Evolutionary conservation across 371 early-diverging fungal species (phyloP).

Genomic region (Batkoa obscura): DNA sequence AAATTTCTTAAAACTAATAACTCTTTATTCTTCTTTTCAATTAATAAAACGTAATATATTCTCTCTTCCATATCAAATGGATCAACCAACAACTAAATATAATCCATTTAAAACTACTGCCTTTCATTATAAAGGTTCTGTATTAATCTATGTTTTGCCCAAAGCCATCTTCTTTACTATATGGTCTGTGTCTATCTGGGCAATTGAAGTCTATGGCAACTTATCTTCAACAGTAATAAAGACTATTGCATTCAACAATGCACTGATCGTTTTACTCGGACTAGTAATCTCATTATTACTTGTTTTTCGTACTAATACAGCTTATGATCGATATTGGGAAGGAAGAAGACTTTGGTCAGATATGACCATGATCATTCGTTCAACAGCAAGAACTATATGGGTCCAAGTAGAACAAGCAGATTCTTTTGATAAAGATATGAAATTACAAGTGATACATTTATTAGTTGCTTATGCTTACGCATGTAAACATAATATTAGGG

Average conservation of each 20-base stretch:
- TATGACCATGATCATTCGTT: constrained; percentile 30
- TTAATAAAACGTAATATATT: no score
- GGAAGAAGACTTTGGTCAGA: constrained; percentile 44
- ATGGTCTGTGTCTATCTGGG: background rate
- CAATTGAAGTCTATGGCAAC: background rate
- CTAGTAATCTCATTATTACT: constrained; percentile 42
- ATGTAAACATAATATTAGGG: constrained; percentile 49
- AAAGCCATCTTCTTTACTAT: constrained; percentile 3
- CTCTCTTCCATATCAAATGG: no score
- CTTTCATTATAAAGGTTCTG: background rate
- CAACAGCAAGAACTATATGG: constrained; percentile 44
- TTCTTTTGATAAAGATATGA: constrained; percentile 32
- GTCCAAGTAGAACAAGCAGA: constrained; percentile 30
- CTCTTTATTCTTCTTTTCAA: no score
- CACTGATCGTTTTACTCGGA: constrained; percentile 17
- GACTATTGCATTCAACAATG: background rate
- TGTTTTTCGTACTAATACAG: constrained; percentile 61
- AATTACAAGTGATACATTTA: constrained; percentile 42
- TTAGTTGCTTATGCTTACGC: constrained; percentile 42
- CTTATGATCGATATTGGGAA: constrained; percentile 61
- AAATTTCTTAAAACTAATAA: no score
- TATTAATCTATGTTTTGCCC: background rate
- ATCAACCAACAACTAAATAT: background rate
- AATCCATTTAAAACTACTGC: background rate
- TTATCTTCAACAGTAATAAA: background rate